A percentile compares a stretch with the other conserved stretches of the same genome.
These are phyloP conservation scores for Mucor piriformis DNA, from an alignment of 371 early-diverging fungal genomes.

Conservation along the genomic window DNA sequence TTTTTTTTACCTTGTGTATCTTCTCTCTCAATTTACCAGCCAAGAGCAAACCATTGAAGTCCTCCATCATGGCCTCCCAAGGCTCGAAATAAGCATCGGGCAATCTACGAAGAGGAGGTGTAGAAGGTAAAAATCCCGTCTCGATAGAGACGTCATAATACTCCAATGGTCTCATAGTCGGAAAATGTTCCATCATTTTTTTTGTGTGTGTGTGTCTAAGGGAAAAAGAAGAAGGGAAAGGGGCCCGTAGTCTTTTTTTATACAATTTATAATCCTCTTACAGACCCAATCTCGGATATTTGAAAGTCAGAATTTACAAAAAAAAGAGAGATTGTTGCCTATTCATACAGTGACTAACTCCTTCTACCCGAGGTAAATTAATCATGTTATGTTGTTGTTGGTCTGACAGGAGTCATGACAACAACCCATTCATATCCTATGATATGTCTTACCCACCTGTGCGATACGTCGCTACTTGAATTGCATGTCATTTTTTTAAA, in stretches of 20 bases:
- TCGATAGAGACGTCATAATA: conserved; percentile 85
- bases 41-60: conserved; percentile 77
- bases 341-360: neutral
- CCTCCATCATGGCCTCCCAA: conserved; percentile 87
- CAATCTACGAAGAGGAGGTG: conserved; percentile 75
- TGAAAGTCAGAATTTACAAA: neutral
- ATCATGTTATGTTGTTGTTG: neutral
- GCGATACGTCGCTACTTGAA: too few relatives aligned
- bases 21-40: conserved; percentile 75
- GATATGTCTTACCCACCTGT: too few relatives aligned
- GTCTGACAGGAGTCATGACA: too few relatives aligned
- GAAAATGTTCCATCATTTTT: conserved; percentile 1
- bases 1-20: conserved; percentile 65
- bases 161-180: conserved; percentile 52
- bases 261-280: neutral
- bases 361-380: neutral
- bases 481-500: too few relatives aligned
- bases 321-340: neutral
- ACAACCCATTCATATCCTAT: too few relatives aligned
- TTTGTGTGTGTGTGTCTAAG: neutral
- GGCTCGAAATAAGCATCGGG: conserved; percentile 78
- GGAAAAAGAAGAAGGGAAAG: neutral
- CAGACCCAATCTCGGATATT: neutral
- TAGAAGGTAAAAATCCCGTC: conserved; percentile 88
- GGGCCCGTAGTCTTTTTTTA: neutral